These are phyloP conservation scores for Brassica juncea DNA, from an alignment of 345 rosid species.

Conservation along the genomic window DNA sequence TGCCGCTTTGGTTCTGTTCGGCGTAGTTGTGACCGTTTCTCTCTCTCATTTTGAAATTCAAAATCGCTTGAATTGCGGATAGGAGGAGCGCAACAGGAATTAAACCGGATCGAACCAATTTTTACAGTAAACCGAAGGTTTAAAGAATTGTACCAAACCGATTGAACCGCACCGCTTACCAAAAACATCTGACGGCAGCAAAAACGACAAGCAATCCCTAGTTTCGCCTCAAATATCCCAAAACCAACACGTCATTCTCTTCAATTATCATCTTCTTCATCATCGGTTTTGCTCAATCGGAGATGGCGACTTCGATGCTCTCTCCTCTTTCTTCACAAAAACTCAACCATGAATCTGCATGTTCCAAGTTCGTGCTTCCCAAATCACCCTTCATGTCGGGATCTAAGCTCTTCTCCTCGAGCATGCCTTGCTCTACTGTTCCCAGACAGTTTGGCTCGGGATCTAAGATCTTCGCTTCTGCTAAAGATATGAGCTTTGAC, in stretches of 20 bases:
- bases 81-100: background rate
- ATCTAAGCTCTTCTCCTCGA: conserved; percentile 40
- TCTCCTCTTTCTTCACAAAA: conserved; percentile 51
- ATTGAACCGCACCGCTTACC: background rate
- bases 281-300: conserved; percentile 16
- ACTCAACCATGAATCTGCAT: conserved; percentile 36
- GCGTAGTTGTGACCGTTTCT: background rate
- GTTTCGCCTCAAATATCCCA: conserved; percentile 22
- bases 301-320: conserved; percentile 63
- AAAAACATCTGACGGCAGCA: conserved; percentile 33
- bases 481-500: conserved; percentile 49
- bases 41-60: conserved; percentile 6
- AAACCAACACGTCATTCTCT: background rate
- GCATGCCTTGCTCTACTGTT: conserved; percentile 35
- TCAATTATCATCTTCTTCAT: conserved; percentile 1
- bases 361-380: conserved; percentile 27
- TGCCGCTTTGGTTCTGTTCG: background rate
- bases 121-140: conserved; percentile 12
- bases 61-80: conserved; percentile 17
- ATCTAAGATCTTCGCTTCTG: conserved; percentile 34
- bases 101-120: conserved; percentile 12
- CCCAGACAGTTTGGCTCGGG: background rate
- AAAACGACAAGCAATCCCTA: conserved; percentile 45
- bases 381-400: conserved; percentile 53
- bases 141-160: conserved; percentile 13